phyloP scores from a whole-genome alignment of 1,139 yeast genomes.

The Candida sp. region DNA sequence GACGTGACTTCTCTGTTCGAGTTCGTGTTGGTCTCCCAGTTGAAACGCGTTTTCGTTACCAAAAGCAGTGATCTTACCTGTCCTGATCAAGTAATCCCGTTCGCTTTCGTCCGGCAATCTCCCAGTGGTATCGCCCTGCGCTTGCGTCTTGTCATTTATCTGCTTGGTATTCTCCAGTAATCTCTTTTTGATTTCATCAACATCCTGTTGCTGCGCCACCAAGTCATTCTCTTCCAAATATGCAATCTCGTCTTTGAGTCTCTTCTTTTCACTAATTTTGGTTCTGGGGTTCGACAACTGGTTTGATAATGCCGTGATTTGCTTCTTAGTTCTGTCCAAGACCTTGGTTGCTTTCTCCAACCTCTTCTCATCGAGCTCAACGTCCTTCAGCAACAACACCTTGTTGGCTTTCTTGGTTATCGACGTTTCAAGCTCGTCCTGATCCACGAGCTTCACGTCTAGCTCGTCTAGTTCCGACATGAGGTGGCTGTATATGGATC shows the following conservation, averaged over 20 bases:
- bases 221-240: constrained; percentile 58
- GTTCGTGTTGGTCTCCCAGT: constrained; percentile 19
- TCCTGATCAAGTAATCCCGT: constrained; percentile 79
- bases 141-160: constrained; percentile 8
- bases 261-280: constrained; percentile 68
- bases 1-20: constrained; percentile 30
- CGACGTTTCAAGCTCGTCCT: constrained; percentile 70
- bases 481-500: not conserved
- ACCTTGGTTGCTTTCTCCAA: constrained; percentile 64
- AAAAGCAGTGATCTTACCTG: constrained; percentile 95
- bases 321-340: constrained; percentile 43
- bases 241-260: constrained; percentile 57
- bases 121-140: constrained; percentile 20
- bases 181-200: constrained; percentile 66
- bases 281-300: constrained; percentile 58
- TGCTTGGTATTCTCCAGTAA: constrained; percentile 30
- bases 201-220: constrained; percentile 57
- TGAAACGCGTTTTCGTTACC: constrained; percentile 68
- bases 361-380: constrained; percentile 76
- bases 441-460: constrained; percentile 64
- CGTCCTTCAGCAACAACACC: constrained; percentile 62
- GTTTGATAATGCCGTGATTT: constrained; percentile 49
- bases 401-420: constrained; percentile 75
- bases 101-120: constrained; percentile 72
- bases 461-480: constrained; percentile 7